Percentiles rank a stretch among this genome's conserved stretches.
Conservation (phyloP, 164 flowering plant genomes). For the Warburgia ugandensis region DNA sequence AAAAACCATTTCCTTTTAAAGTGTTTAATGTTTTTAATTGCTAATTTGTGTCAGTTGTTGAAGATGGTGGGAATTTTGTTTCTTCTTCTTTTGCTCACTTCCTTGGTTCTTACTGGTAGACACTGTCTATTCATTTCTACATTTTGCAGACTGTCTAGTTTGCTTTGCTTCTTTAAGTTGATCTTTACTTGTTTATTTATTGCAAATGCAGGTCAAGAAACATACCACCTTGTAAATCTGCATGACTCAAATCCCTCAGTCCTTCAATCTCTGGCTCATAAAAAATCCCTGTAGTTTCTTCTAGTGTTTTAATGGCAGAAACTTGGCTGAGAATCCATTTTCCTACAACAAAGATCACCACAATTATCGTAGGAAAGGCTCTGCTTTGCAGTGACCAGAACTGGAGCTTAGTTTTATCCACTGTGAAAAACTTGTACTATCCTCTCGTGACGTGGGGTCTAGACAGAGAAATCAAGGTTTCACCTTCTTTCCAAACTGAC, state of each 20-base stretch:
- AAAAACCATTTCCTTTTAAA: too few relatives aligned
- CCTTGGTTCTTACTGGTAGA: slow-evolving; percentile 11
- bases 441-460: slow-evolving; percentile 73
- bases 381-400: slow-evolving; percentile 32
- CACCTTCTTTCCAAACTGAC: slow-evolving; percentile 41
- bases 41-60: neutral
- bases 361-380: slow-evolving; percentile 52
- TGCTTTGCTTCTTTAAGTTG: neutral
- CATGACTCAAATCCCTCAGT: slow-evolving; percentile 22
- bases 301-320: slow-evolving; percentile 58
- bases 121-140: neutral
- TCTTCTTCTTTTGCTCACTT: neutral
- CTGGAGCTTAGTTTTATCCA: slow-evolving; percentile 38
- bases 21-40: neutral
- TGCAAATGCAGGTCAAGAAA: slow-evolving; percentile 50
- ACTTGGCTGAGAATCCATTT: slow-evolving; percentile 53
- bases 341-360: slow-evolving; percentile 50
- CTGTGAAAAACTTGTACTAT: slow-evolving; percentile 50
- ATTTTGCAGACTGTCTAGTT: neutral
- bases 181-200: neutral
- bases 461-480: slow-evolving; percentile 52
- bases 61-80: slow-evolving; percentile 5
- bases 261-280: slow-evolving; percentile 13
- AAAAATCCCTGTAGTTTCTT: slow-evolving; percentile 31
- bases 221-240: slow-evolving; percentile 23